phyloP scores from a whole-genome alignment of 2,329 filamentous ascomycete genomes.

The Neurospora sp. region DNA sequence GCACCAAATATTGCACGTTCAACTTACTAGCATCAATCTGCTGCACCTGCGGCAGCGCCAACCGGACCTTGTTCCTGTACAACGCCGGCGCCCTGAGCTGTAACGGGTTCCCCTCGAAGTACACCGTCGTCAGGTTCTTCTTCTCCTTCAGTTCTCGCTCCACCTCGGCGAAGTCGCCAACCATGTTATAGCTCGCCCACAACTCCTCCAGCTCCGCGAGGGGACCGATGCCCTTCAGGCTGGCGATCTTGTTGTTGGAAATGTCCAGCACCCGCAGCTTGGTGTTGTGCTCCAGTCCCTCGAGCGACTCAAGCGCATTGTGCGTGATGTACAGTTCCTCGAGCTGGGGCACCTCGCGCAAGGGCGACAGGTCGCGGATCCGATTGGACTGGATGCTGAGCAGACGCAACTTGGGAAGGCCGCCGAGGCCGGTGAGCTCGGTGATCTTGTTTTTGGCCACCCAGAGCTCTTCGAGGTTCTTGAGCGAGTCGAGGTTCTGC shows the following conservation, averaged over 20 bases:
- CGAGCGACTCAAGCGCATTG: conserved; percentile 73
- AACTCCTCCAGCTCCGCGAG: conserved; percentile 73
- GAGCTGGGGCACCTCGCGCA: conserved; percentile 62
- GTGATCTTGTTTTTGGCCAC: conserved; percentile 95
- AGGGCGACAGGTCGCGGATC: conserved; percentile 65
- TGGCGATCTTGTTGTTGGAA: conserved; percentile 73
- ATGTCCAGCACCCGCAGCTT: conserved; percentile 76
- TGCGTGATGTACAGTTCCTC: conserved; percentile 95
- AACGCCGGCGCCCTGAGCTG: conserved; percentile 70
- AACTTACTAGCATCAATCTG: conserved; percentile 97
- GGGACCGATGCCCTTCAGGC: conserved; percentile 60
- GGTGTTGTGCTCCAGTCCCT: conserved; percentile 57
- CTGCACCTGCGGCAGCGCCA: conserved; percentile 76
- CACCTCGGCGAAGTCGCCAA: conserved; percentile 72
- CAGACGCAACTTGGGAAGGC: conserved; percentile 69
- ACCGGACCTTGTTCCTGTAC: conserved; percentile 85
- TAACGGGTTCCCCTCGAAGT: conserved; percentile 90
- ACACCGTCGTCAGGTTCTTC: conserved; percentile 73
- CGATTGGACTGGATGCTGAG: conserved; percentile 95
- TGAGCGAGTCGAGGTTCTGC: conserved; percentile 68
- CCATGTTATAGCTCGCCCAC: conserved; percentile 85
- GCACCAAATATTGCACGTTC: neutral
- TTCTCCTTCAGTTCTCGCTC: conserved; percentile 70
- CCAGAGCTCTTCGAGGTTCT: conserved; percentile 81
- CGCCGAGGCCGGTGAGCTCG: conserved; percentile 65